phyloP scores from a whole-genome alignment of 768 basidiomycete genomes.

The Hygrocybe coccinea region DNA sequence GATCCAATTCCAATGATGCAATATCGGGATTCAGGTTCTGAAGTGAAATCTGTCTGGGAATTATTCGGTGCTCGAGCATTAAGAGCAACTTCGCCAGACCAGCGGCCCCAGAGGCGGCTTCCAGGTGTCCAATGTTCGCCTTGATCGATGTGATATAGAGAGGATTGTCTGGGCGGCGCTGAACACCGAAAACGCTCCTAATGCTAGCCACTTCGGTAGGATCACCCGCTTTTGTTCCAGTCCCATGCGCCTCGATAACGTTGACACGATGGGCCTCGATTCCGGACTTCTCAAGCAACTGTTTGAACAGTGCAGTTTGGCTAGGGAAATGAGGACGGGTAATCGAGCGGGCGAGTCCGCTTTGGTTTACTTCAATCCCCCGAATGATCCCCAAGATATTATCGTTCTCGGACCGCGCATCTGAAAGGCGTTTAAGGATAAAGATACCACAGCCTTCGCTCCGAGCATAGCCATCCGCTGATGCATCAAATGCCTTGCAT shows the following conservation, averaged over 20 bases:
- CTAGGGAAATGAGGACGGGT: slow-evolving; percentile 67
- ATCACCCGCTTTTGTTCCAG: slow-evolving; percentile 70
- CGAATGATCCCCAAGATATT: slow-evolving; percentile 64
- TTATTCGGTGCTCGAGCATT: slow-evolving; percentile 53
- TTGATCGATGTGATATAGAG: slow-evolving; percentile 68
- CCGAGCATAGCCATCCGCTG: slow-evolving; percentile 71
- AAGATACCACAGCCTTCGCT: slow-evolving; percentile 68
- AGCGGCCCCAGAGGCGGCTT: slow-evolving; percentile 70
- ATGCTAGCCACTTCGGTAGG: slow-evolving; percentile 61
- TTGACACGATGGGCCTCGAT: slow-evolving; percentile 46
- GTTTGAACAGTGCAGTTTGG: slow-evolving; percentile 52
- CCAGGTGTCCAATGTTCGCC: slow-evolving; percentile 70
- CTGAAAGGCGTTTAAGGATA: slow-evolving; percentile 63
- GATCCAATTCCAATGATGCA: slow-evolving; percentile 41
- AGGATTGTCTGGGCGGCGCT: slow-evolving; percentile 41
- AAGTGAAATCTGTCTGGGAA: slow-evolving; percentile 60
- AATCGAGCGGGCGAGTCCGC: slow-evolving; percentile 59
- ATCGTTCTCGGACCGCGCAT: slow-evolving; percentile 65
- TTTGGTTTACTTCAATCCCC: slow-evolving; percentile 69
- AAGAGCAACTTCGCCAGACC: slow-evolving; percentile 66
- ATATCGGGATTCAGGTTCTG: slow-evolving; percentile 54
- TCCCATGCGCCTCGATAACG: slow-evolving; percentile 71
- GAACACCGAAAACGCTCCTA: slow-evolving; percentile 45
- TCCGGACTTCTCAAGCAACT: slow-evolving; percentile 42
- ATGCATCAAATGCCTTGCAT: slow-evolving; percentile 65